Evolutionary conservation across 2,329 filamentous ascomycete genomes (phyloP), one percentile per base, ranked within the genome.

Genomic region (Claviceps quebecensis): DNA sequence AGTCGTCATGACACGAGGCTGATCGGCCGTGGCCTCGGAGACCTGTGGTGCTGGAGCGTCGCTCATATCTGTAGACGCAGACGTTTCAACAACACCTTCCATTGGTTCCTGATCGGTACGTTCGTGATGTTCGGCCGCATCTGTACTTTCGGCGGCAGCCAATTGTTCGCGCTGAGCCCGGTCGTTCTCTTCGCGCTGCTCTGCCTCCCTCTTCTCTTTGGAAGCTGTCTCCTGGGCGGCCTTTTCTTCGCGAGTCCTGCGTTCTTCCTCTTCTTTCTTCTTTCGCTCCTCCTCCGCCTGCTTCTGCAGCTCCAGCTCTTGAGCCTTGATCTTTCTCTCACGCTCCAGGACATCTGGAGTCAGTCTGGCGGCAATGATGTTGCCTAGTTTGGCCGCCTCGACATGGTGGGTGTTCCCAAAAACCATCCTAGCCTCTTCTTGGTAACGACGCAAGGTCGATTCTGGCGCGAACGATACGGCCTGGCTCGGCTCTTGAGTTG

Each of bases 401-500:
- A 78, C 63, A 49, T 55, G 52, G 47, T 83, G 77, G 47, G 70
- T 74, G 22, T 73, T 68, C 26, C 86, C 86, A 65, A 93, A 97
- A 0, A 97, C 75, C 65, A 98, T 82, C 56, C 84, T 83, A 8
- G 89, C 84, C 65, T 97, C 94, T 62, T 96, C 88, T 62, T 86
- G 80, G 84, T 94, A 98, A 55, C 93, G 83, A 50, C 77, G 75
- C 51, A 77, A 72, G 1, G 93, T 97, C 8, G 79, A 74, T 39
- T 81, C 78, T 8, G 87, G 75, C 19, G 75, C 71, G 64, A 97
- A 97, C 2, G 81, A 72, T 26, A 90, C 83, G 13, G 87, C 84
- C 58, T 86, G 83, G n/a, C 79, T 73, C 13, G 84, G 84, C 52
- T 87, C 84, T 60, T 76, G 68, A 56, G 70, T 65, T 39, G 67